phyloP scores from a whole-genome alignment of 768 basidiomycete species.

The Termitomyces sp. region DNA sequence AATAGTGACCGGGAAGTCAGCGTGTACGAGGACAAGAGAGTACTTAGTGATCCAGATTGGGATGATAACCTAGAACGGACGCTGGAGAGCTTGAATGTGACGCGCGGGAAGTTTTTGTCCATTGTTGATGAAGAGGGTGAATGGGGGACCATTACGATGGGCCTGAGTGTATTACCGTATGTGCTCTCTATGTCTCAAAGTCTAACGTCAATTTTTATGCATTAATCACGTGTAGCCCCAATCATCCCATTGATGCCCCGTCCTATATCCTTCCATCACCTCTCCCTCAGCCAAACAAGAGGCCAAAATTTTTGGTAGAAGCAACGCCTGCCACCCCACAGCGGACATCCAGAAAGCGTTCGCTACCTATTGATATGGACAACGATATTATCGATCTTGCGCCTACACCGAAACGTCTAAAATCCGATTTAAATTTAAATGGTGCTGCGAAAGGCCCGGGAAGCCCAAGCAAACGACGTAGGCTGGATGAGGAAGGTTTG shows the following conservation, averaged over 20 bases:
- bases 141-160: slow-evolving; percentile 65
- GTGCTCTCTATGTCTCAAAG: slow-evolving; percentile 27
- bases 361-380: slow-evolving; percentile 47
- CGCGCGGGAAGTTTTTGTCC: slow-evolving; percentile 79
- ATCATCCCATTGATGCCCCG: slow-evolving; percentile 45
- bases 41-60: slow-evolving; percentile 91
- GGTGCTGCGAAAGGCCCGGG: slow-evolving; percentile 17
- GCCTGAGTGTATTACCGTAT: slow-evolving; percentile 64
- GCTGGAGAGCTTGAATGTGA: slow-evolving; percentile 74
- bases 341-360: slow-evolving; percentile 44
- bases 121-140: slow-evolving; percentile 87
- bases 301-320: slow-evolving; percentile 32
- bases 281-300: slow-evolving; percentile 49
- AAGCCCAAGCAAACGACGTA: slow-evolving; percentile 60
- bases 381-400: slow-evolving; percentile 49
- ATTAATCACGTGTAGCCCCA: slow-evolving; percentile 34
- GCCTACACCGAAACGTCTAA: slow-evolving; percentile 52
- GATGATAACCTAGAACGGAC: slow-evolving; percentile 83
- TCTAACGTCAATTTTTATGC: slow-evolving; percentile 3
- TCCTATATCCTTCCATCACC: slow-evolving; percentile 62
- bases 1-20: slow-evolving; percentile 55
- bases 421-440: slow-evolving; percentile 14
- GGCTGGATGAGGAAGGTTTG: slow-evolving; percentile 71
- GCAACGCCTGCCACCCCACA: slow-evolving; percentile 37
- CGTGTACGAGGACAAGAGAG: slow-evolving; percentile 80